A percentile compares a stretch with the other conserved stretches of the same genome.
These are phyloP conservation scores for Halenospora varia DNA, from an alignment of 495 filamentous ascomycete genomes.

Conservation along the genomic window DNA sequence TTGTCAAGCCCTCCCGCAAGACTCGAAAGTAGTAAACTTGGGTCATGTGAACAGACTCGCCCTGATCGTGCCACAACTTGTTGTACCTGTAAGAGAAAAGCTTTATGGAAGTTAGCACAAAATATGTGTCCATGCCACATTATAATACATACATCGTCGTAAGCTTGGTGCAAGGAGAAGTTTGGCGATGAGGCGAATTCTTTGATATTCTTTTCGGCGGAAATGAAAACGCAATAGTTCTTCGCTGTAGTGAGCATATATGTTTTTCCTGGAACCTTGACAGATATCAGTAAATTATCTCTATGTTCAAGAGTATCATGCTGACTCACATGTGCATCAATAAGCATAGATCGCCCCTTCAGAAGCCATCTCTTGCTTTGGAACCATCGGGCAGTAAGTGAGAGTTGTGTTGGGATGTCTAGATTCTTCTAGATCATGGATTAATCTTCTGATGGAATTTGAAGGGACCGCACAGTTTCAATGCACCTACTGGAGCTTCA, in stretches of 20 bases:
- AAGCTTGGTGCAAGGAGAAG: neutral
- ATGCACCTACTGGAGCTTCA: neutral
- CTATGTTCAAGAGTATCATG: neutral
- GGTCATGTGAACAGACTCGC: neutral
- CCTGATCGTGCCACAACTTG: neutral
- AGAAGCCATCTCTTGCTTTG: neutral
- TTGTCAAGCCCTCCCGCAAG: conserved; percentile 1
- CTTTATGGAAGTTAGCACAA: neutral
- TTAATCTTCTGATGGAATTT: neutral
- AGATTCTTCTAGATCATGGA: neutral
- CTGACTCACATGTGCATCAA: neutral
- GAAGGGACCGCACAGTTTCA: neutral
- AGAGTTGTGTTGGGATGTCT: neutral
- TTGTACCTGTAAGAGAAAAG: neutral
- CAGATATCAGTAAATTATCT: neutral
- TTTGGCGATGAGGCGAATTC: neutral
- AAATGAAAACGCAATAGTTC: conserved; percentile 1
- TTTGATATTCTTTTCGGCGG: neutral
- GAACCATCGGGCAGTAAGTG: neutral
- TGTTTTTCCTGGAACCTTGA: neutral
- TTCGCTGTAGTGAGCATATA: neutral
- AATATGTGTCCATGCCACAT: neutral
- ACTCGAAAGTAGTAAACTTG: neutral
- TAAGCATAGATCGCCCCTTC: neutral
- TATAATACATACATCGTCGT: neutral